Evolutionary conservation across 306 rosid genomes (phyloP), one percentile per base, ranked within the genome.

Genomic region (Echinosophora koreensis): DNA sequence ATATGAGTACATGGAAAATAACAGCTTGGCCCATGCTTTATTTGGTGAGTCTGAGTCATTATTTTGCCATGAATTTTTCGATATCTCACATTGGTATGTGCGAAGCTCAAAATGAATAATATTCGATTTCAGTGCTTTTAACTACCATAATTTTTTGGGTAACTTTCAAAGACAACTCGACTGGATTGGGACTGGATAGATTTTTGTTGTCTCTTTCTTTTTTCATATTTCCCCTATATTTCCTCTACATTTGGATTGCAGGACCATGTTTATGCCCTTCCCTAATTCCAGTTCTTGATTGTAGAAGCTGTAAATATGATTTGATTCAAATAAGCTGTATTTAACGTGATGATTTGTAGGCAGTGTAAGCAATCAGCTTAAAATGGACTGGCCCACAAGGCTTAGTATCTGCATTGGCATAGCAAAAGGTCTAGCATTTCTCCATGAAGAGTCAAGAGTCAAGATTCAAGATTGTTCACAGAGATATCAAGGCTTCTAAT

Each of bases 401-500:
- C 78, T 58, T 51, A 84, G 80, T 73, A 90, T 92, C 59, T 90
- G 96, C 67, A 69, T 88, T 5, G 96, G 97, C 58, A 80, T 92
- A 69, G 94, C 96, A n/a, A 92, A 77, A 84, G 97, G 93, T 35
- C 82, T 92, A 50, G 89, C 90, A 64, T 92, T 88, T 82, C 96
- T 92, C 35, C 92, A 88, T 14, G 96, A 90, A 67, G 89, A 90
- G 65, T 90, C 97, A 22, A 81, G 82, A 69, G n/a, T n/a, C n/a
- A n/a, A n/a, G n/a, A n/a, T 80, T 92, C 57, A 90, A 88, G 79
- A 90, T 88, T 63, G 96, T 90, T 61, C 97, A 92, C 61, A 82
- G 90, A 73, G 97, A 88, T 85, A 87, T 92, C 82, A 90, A 92
- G 80, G 90, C 96, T 49, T 84, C 97, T 77, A 92, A 92, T 80